These are phyloP conservation scores for Polyplosphaeria fusca DNA, from an alignment of 495 filamentous ascomycete species.

Conservation along the genomic window DNA sequence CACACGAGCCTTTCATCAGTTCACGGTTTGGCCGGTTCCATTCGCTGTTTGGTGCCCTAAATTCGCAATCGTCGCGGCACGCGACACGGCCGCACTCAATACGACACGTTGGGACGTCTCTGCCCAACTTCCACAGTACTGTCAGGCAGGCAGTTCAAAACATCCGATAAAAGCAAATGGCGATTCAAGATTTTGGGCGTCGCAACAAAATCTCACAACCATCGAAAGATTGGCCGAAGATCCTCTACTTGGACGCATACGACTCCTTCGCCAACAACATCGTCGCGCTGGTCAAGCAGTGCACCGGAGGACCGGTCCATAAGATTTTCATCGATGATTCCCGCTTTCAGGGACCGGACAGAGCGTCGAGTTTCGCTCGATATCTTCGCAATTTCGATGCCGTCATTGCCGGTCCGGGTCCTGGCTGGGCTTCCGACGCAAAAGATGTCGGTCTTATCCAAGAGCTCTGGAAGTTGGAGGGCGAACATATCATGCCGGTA, in stretches of 20 bases:
- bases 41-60: too few species aligned
- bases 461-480: slow-evolving; percentile 68
- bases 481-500: slow-evolving; percentile 61
- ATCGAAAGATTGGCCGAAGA: too few species aligned
- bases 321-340: slow-evolving; percentile 66
- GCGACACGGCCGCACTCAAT: too few species aligned
- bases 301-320: slow-evolving; percentile 61
- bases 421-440: slow-evolving; percentile 55
- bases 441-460: slow-evolving; percentile 75
- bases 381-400: slow-evolving; percentile 56
- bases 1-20: too few species aligned
- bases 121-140: too few species aligned
- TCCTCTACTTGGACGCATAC: slow-evolving; percentile 90
- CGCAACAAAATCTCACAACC: too few species aligned
- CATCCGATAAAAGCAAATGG: too few species aligned
- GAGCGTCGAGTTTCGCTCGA: slow-evolving; percentile 38
- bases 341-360: slow-evolving; percentile 28
- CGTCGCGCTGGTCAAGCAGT: slow-evolving; percentile 67
- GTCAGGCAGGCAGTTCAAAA: too few species aligned
- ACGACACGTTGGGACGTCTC: too few species aligned
- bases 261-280: slow-evolving; percentile 97
- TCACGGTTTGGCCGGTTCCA: too few species aligned
- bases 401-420: slow-evolving; percentile 76
- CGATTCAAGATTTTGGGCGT: too few species aligned
- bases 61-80: too few species aligned